These are phyloP conservation scores for Aethionema arabicum DNA, from an alignment of 345 rosid species.

Conservation along the genomic window DNA sequence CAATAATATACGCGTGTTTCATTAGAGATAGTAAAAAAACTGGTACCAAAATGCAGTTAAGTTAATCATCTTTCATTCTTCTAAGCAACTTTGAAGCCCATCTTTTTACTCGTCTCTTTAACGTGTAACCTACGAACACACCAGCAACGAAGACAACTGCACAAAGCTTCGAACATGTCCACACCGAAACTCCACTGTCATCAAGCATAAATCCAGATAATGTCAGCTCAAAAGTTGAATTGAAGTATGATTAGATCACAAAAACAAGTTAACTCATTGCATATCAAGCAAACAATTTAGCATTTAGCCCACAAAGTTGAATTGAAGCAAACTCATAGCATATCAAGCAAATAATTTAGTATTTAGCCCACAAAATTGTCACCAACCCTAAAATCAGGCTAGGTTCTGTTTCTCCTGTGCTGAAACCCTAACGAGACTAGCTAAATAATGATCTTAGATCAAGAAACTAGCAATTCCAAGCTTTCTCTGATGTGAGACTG, in stretches of 20 bases:
- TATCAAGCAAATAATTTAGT: background rate
- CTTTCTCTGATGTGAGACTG: background rate
- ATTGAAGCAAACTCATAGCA: background rate
- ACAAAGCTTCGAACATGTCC: slow-evolving; percentile 84
- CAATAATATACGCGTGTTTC: slow-evolving; percentile 1
- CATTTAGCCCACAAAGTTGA: background rate
- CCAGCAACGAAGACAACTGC: slow-evolving; percentile 77
- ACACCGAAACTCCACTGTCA: slow-evolving; percentile 57
- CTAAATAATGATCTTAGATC: slow-evolving; percentile 11
- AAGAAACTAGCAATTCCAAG: slow-evolving; percentile 10
- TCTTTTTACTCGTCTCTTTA: slow-evolving; percentile 60
- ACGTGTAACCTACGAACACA: slow-evolving; percentile 68
- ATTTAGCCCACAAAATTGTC: background rate
- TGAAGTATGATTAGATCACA: background rate
- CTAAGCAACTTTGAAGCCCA: slow-evolving; percentile 75
- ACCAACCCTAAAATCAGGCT: background rate
- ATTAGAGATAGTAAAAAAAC: background rate
- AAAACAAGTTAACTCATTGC: background rate
- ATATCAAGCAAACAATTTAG: background rate
- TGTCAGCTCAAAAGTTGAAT: background rate
- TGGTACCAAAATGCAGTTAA: slow-evolving; percentile 1
- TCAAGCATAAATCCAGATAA: slow-evolving; percentile 24
- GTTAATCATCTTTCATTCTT: slow-evolving; percentile 65
- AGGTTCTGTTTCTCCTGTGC: background rate
- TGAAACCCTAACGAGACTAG: background rate